phyloP scores from a whole-genome alignment of 2,329 filamentous ascomycete species.

The Colletotrichum karsti region DNA sequence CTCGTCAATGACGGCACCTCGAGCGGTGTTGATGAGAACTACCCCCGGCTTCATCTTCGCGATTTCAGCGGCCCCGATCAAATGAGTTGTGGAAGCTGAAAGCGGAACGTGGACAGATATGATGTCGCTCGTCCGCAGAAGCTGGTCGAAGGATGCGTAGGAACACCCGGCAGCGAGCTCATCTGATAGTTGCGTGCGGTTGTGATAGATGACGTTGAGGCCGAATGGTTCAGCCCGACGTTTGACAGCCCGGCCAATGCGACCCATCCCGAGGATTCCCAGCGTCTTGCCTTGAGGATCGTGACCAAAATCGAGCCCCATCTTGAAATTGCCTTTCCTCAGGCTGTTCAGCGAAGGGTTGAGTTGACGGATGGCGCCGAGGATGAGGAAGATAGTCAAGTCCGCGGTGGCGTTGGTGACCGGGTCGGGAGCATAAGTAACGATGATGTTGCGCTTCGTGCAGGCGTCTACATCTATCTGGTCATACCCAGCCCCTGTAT shows the following conservation, averaged over 20 bases:
- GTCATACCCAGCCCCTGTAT: slow-evolving; percentile 40
- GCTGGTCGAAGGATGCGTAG: slow-evolving; percentile 63
- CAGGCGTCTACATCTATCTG: slow-evolving; percentile 38
- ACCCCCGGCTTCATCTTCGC: slow-evolving; percentile 63
- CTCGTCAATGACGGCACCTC: slow-evolving; percentile 66
- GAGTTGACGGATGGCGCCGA: slow-evolving; percentile 38
- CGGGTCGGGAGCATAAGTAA: slow-evolving; percentile 38
- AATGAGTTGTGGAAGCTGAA: slow-evolving; percentile 57
- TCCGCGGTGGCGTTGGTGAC: slow-evolving; percentile 52
- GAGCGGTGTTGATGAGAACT: slow-evolving; percentile 65
- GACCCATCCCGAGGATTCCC: slow-evolving; percentile 48
- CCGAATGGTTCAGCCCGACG: slow-evolving; percentile 57
- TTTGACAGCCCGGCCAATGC: slow-evolving; percentile 42
- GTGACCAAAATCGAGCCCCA: slow-evolving; percentile 44
- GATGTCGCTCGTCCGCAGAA: slow-evolving; percentile 62
- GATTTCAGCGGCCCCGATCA: slow-evolving; percentile 60
- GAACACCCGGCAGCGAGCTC: not conserved
- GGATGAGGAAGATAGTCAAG: slow-evolving; percentile 39
- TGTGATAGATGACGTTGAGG: slow-evolving; percentile 62
- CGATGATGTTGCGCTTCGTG: slow-evolving; percentile 30
- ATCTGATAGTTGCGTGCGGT: slow-evolving; percentile 43
- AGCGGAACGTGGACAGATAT: slow-evolving; percentile 63
- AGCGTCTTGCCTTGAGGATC: slow-evolving; percentile 41
- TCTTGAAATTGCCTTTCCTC: slow-evolving; percentile 33
- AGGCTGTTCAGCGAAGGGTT: slow-evolving; percentile 36